Evolutionary conservation across 225 moss, liverwort and hornwort species (phyloP).

Genomic region (Rhytidiadelphus loreus): DNA sequence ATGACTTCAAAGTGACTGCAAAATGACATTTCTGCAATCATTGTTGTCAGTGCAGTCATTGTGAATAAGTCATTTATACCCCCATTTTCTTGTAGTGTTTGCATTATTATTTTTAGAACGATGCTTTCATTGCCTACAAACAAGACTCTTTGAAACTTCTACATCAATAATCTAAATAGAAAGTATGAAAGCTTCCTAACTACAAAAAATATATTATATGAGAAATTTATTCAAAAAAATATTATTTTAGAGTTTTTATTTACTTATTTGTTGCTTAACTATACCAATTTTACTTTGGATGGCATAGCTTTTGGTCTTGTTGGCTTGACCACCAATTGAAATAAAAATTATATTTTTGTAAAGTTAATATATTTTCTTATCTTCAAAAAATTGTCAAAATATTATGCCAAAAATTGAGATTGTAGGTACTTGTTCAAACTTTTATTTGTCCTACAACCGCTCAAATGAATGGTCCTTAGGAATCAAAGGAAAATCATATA

Average conservation of each 20-base stretch:
- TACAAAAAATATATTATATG: neutral
- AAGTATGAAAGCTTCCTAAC: neutral
- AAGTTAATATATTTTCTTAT: neutral
- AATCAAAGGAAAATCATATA: too few relatives aligned
- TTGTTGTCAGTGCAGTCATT: too few relatives aligned
- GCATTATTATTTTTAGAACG: rapidly evolving
- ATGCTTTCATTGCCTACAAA: neutral
- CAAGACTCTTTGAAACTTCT: too few relatives aligned
- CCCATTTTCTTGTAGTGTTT: too few relatives aligned
- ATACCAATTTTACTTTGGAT: neutral
- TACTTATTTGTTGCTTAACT: neutral
- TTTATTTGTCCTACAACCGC: neutral
- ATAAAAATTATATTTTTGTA: neutral
- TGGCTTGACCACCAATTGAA: neutral
- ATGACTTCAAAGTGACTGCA: too few relatives aligned
- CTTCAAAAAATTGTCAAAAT: neutral
- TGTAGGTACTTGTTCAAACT: neutral
- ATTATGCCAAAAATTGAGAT: neutral
- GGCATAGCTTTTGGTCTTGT: neutral
- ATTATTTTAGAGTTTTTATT: too few relatives aligned
- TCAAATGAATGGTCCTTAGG: too few relatives aligned
- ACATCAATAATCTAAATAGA: too few relatives aligned
- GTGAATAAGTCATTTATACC: too few relatives aligned
- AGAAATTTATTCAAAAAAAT: neutral
- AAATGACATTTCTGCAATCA: too few relatives aligned